phyloP scores from a whole-genome alignment of 2,329 filamentous ascomycete species.

The Esteya vermicola region DNA sequence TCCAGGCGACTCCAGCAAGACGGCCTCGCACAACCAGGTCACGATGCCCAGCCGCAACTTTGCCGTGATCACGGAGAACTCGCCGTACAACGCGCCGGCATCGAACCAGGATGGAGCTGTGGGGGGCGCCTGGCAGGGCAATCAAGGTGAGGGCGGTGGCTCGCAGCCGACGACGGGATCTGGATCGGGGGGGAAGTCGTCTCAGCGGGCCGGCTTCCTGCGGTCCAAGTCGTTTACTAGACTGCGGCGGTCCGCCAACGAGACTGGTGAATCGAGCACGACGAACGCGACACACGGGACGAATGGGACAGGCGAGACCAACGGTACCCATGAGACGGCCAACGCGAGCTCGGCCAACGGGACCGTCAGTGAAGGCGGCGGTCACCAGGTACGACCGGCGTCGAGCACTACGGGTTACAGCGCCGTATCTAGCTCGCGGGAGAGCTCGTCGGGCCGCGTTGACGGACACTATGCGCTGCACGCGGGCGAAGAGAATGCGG shows the following conservation, averaged over 20 bases:
- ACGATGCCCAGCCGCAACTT: constrained; percentile 92
- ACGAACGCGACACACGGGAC: not conserved
- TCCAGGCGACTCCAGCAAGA: constrained; percentile 64
- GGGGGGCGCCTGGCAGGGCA: not conserved
- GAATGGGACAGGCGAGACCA: not conserved
- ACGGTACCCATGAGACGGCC: not conserved
- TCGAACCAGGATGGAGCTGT: not conserved
- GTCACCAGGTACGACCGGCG: constrained; percentile 4
- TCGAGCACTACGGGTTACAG: constrained; percentile 11
- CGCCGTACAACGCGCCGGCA: constrained; percentile 33
- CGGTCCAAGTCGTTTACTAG: too few relatives aligned
- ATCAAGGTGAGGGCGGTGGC: too few relatives aligned
- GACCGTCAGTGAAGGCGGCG: not conserved
- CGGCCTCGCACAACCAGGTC: constrained; percentile 60
- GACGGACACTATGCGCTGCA: constrained; percentile 62
- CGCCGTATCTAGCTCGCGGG: constrained; percentile 18
- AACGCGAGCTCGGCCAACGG: too few relatives aligned
- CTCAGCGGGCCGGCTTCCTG: too few relatives aligned
- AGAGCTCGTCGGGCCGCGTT: constrained; percentile 20
- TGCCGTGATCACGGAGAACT: constrained; percentile 80
- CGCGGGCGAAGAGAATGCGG: constrained; percentile 61
- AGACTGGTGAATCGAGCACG: not conserved
- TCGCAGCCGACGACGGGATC: too few relatives aligned
- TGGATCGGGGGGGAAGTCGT: too few relatives aligned
- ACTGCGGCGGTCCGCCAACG: too few relatives aligned